Evolutionary conservation across 768 basidiomycete genomes (phyloP).

Genomic region (Serendipita sp.): DNA sequence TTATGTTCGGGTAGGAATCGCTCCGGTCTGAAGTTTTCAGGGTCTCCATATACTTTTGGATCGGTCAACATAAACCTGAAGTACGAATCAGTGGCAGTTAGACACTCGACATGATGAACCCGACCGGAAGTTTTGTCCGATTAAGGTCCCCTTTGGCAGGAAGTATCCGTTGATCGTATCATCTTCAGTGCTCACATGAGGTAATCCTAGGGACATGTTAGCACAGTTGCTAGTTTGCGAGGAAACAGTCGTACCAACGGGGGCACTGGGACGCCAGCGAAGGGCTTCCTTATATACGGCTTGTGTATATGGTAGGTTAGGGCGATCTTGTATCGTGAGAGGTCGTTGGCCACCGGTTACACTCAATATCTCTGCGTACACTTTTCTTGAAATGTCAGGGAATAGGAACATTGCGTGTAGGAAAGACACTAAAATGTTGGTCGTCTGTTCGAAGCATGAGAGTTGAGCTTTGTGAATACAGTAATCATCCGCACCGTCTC

Average conservation of each 20-base stretch:
- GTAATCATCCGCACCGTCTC: neutral
- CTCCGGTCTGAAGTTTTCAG: neutral
- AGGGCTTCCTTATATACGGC: slow-evolving; percentile 11
- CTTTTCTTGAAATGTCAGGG: neutral
- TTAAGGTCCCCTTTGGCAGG: slow-evolving; percentile 10
- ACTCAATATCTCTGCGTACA: neutral
- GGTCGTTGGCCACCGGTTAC: neutral
- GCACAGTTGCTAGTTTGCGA: neutral
- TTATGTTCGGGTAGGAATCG: neutral
- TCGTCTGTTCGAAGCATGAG: neutral
- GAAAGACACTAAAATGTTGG: neutral
- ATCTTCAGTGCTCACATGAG: slow-evolving; percentile 1
- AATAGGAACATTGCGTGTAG: neutral
- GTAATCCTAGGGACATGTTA: neutral
- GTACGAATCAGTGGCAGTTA: neutral
- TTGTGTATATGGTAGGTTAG: slow-evolving; percentile 11
- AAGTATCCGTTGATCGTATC: slow-evolving; percentile 9
- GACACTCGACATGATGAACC: neutral
- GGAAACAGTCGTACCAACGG: slow-evolving; percentile 5
- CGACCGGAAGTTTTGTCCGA: neutral
- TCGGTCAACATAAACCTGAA: neutral
- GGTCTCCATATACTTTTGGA: neutral
- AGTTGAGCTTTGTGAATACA: neutral
- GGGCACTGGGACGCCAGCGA: slow-evolving; percentile 11
- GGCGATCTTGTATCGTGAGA: slow-evolving; percentile 6